These are phyloP conservation scores for Skeletonema marinoi DNA, from an alignment of 108 stramenopile genomes.

Conservation along the genomic window DNA sequence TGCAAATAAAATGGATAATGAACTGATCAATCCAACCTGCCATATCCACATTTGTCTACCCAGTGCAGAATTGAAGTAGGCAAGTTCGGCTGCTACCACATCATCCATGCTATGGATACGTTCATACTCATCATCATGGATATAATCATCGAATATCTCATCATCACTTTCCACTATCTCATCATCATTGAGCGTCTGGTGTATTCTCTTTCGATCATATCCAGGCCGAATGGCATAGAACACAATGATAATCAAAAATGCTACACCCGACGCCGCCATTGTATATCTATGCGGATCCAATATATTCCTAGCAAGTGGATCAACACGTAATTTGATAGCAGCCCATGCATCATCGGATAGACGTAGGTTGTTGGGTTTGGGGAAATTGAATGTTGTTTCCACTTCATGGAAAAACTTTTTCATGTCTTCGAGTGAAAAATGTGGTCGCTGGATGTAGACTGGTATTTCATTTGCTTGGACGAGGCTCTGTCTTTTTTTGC, in stretches of 20 bases:
- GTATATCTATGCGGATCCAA: constrained; percentile 50
- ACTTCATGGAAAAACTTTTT: constrained; percentile 22
- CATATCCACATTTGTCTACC: constrained; percentile 26
- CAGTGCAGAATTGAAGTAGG: constrained; percentile 40
- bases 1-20: constrained; percentile 24
- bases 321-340: constrained; percentile 50
- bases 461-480: constrained; percentile 36
- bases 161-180: constrained; percentile 28
- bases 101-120: constrained; percentile 40
- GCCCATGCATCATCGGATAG: constrained; percentile 52
- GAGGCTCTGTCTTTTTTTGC: background rate
- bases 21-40: constrained; percentile 22
- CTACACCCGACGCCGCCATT: constrained; percentile 20
- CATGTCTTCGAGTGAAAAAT: constrained; percentile 23
- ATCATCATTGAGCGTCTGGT: constrained; percentile 11
- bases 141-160: constrained; percentile 40
- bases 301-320: constrained; percentile 49
- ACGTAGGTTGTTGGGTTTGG: constrained; percentile 33
- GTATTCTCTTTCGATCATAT: constrained; percentile 21
- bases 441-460: constrained; percentile 48
- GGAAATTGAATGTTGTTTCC: constrained; percentile 47
- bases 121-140: constrained; percentile 39
- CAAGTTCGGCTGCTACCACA: constrained; percentile 39
- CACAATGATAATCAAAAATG: constrained; percentile 24
- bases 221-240: constrained; percentile 49